Evolutionary conservation across 495 filamentous ascomycete genomes (phyloP), one percentile per base, ranked within the genome.

Genomic region (Hyaloscypha finlandica): DNA sequence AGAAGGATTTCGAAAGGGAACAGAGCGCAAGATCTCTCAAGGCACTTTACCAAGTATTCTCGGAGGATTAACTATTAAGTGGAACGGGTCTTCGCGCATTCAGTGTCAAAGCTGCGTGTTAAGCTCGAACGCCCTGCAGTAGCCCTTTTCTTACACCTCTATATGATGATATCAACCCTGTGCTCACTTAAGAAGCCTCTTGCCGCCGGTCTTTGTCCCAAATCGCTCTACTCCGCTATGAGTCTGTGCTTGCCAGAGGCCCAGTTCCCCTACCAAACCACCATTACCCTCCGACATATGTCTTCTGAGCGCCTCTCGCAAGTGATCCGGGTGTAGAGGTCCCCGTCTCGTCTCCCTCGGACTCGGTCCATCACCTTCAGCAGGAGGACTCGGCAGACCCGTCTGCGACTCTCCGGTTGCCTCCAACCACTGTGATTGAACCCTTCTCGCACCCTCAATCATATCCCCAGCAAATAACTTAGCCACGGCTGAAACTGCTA

Each of bases 381-480:
- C 65, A 5, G 74, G 71, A 20, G 79, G 77, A 11, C 70, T 74
- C n/a, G 77, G 76, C 5, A 68, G 25, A 20, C 45, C 57, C 5
- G 55, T 59, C 39, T 54, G 33, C 6, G 51, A n/a, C 1, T 78
- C 56, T 4, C 81, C 79, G 1, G 79, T 78, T 29, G 84, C 82
- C 16, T 83, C 83, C 45, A 87, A 79, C 91, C 90, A 94, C 78
- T 97, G 88, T 55, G 81, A 80, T 76, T 96, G 93, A 6, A 97
- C 86, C 14, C 87, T 86, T 33, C 90, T 83, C 1, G 93, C 92
- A 61, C 85, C 84, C 75, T 96, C 92, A 60, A 96, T 88, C 61
- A 97, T 83, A 60, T 93, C 88, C 58, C 93, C 92, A 8, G 92
- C 85, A 75, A 91, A 96, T 66, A 93, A 84, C 76, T 97, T 97